A percentile compares a stretch with the other conserved stretches of the same genome.
phyloP scores from a whole-genome alignment of 1,284 basidiomycete species.

The Marasmius tenuissimus region DNA sequence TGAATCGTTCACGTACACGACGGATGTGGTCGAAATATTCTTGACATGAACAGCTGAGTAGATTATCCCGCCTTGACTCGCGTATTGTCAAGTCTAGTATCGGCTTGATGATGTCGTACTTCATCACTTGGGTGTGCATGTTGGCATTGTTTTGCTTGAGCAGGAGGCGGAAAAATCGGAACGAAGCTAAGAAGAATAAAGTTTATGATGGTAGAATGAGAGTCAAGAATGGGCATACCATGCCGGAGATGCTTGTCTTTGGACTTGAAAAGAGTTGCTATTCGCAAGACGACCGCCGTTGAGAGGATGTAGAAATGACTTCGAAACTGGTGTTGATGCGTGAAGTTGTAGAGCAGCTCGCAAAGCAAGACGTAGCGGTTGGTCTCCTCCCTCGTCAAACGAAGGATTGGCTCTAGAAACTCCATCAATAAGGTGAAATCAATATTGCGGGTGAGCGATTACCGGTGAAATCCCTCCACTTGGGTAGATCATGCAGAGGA shows the following conservation, averaged over 20 bases:
- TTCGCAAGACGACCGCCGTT: slow-evolving; percentile 67
- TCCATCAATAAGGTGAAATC: not conserved
- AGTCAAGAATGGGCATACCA: slow-evolving; percentile 49
- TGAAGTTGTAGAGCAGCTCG: slow-evolving; percentile 89
- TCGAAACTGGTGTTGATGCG: slow-evolving; percentile 85
- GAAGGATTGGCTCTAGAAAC: slow-evolving; percentile 47
- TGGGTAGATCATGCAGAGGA: slow-evolving; percentile 78
- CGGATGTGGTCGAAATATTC: slow-evolving; percentile 94
- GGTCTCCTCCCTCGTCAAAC: slow-evolving; percentile 68
- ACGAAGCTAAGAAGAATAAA: slow-evolving; percentile 58
- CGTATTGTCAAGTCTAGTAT: slow-evolving; percentile 80
- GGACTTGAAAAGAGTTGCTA: slow-evolving; percentile 79
- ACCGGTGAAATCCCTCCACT: slow-evolving; percentile 69
- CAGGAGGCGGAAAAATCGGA: slow-evolving; percentile 89
- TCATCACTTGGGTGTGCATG: slow-evolving; percentile 81
- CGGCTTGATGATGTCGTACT: slow-evolving; percentile 82
- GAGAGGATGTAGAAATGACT: slow-evolving; percentile 90
- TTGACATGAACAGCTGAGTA: slow-evolving; percentile 92
- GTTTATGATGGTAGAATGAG: slow-evolving; percentile 1
- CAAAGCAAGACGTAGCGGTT: slow-evolving; percentile 83
- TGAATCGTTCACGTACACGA: slow-evolving; percentile 51
- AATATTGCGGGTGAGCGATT: slow-evolving; percentile 3
- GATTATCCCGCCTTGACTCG: slow-evolving; percentile 87
- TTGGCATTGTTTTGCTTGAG: slow-evolving; percentile 87
- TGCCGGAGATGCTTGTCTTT: slow-evolving; percentile 91